Evolutionary conservation across 371 early-diverging fungal species (phyloP), one percentile per base, ranked within the genome.

Genomic region (Entomophthora muscae): DNA sequence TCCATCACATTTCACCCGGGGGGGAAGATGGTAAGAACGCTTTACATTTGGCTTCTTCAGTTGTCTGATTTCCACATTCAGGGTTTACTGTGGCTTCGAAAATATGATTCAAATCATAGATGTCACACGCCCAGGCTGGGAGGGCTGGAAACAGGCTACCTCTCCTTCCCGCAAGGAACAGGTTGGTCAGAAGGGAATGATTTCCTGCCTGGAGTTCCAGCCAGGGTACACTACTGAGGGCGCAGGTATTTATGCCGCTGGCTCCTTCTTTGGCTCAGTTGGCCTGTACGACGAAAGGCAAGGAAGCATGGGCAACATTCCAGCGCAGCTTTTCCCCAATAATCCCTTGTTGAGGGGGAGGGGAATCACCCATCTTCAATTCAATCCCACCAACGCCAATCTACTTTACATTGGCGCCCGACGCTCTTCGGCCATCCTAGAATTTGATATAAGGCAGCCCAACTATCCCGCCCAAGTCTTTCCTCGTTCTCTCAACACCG

Each of bases 71-170:
- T 5, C 5, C 10, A 10, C 10, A 17, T 42, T 22, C 61, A 84
- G 83, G 56, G 81, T 86, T 7, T 86, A 83, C 58, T 77, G 80
- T 62, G 83, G 84, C 5, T 83, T 78, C 63, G 79, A 83, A 59
- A 84, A 83, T 62, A 79, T 78, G 78, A 76, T 86, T 57, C 78
- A 84, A 58, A 74, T 86, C 3, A 84, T 84, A 65, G 84, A 83
- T 66, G 71, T 75, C 0, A 69, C 76, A 2, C 74, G 81, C 2
- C 83, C 84, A 31, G 83, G 81, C 26, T 58, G 61, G 17, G 70
- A 71, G 13, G 72, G 78, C 0, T 42, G 65, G 24, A 78, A 79
- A 54, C 57, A 69, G 21, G 73, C 82, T 0, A 83, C 82, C 0
- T 73, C 77, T 0, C 81, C 83, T 0, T 80, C 74, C 1, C 76